Base-by-base conservation (phyloP, 768 basidiomycete species). In the Daedalea quercina region DNA sequence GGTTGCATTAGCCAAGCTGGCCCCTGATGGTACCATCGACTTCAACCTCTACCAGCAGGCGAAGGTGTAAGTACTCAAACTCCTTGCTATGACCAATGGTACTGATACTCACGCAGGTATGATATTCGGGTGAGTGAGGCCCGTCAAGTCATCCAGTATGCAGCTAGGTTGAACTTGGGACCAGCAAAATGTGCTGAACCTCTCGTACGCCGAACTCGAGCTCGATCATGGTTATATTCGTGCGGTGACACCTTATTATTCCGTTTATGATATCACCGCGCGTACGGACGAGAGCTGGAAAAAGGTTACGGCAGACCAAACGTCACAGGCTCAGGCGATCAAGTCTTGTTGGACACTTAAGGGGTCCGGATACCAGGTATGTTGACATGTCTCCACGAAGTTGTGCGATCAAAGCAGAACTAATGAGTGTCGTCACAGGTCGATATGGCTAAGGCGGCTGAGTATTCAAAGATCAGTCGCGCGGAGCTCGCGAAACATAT, bases 141-240 rank as follows among this genome's bases (percentile, higher is more conserved):
- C 20, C 23, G 42, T n/a, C n/a, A 15, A 2, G 15, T 47, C 9
- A 7, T 24, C 20, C 15, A 12, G 1, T 31, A 9, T 24, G 33
- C 28, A 19, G 40, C n/a, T n/a, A 17, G 3, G 13, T 42, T 26
- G 13, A 41, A 3, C 42, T 17, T 11, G 11, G 28, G 35, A 22
- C 20, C 41, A 75, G 75, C 44, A 59, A 34, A 77, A 73, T 54
- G 70, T 73, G 13, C 69, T 79, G 9, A 68, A 66, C 1, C 64
- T 79, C 4, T 69, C 68, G 33, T 78, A 75, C 58, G 76, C 78
- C 3, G 66, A 72, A 47, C 67, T 79, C 8, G 78, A 79, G 59
- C 68, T 79, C 9, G 69, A 76, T n/a, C 68, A 72, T 47, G 68
- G 65, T 2, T 69, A 69, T 47, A 64, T 79, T 22, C 66, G 76